Base-by-base conservation (phyloP, 768 basidiomycete species). In the Leccinum uliginosum region DNA sequence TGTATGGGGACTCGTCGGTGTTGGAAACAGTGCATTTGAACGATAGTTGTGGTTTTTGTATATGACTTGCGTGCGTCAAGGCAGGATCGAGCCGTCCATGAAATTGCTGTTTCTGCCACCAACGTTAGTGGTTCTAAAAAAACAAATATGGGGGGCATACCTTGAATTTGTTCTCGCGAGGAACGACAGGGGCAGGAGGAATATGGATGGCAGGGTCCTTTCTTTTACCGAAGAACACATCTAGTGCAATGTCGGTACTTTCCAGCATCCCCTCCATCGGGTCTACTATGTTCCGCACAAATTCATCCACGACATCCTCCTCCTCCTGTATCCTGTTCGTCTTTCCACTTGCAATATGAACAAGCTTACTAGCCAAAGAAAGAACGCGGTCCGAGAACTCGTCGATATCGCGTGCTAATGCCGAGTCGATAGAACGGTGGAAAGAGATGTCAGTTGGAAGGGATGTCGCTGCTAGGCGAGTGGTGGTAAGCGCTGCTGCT, bases 241-340 rank as follows among this genome's bases (percentile, higher is more conserved):
- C 96, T 35, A 99, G 72, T 60, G 83, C 84, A 9, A 84, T 86
- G 67, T 98, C 94, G 4, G 92, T 89, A 52, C 84, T 80, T 72
- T 98, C 97, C 57, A 97, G 71, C 52, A 98, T 70, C 48, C 81
- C 79, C 68, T 99, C 96, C 79, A 96, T 82, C 0, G 83, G 76
- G 66, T 93, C 91, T n/a, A 91, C 87, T 2, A 96, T 79, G 21
- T 83, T 71, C 17, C 83, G 76, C 61, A 89, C 82, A 69, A 93
- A 96, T 61, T 83, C 84, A 68, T 97, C 95, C 30, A 91, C 72
- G 3, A 95, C 80, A 72, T 94, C 89, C 63, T 97, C 93, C 65
- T 89, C 81, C 54, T 76, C 81, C 54, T 80, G 76, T 51, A 89
- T 79, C 29, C 61, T 60, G 66, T 64, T 49, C 40, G 58, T 52